A percentile compares a stretch with the other conserved stretches of the same genome.
Conservation (phyloP, 306 rosid genomes). For the Begonia fuchsioides region DNA sequence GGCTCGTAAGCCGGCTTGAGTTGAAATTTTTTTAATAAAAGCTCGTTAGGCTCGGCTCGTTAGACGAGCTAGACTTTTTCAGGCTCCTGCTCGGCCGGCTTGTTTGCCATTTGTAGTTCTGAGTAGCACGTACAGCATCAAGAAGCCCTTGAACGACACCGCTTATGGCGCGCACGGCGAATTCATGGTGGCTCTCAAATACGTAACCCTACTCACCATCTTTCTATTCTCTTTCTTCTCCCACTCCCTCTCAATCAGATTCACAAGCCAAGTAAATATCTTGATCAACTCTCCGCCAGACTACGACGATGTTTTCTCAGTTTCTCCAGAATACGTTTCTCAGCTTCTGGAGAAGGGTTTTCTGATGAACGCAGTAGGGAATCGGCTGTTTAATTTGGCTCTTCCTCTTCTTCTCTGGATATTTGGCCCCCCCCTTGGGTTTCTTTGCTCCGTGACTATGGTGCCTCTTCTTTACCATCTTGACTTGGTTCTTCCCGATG, state of each 20-base stretch:
- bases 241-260: conserved; percentile 75
- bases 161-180: conserved; percentile 86
- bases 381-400: conserved; percentile 67
- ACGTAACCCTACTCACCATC: conserved; percentile 55
- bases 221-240: conserved; percentile 85
- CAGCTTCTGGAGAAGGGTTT: conserved; percentile 68
- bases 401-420: conserved; percentile 82
- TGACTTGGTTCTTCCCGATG: conserved; percentile 36
- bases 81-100: too few species aligned
- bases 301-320: conserved; percentile 14
- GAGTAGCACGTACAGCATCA: conserved; percentile 90
- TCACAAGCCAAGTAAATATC: conserved; percentile 80
- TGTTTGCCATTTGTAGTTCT: too few species aligned
- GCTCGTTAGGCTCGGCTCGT: too few species aligned
- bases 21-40: too few species aligned
- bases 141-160: conserved; percentile 67
- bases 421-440: conserved; percentile 81
- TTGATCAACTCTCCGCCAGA: conserved; percentile 67
- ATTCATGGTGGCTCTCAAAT: conserved; percentile 76
- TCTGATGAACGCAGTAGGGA: conserved; percentile 59
- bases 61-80: too few species aligned
- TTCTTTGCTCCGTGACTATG: conserved; percentile 50
- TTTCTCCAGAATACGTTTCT: conserved; percentile 40
- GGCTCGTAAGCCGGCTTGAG: too few species aligned
- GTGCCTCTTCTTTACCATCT: conserved; percentile 77